A percentile compares a stretch with the other conserved stretches of the same genome.
phyloP scores from a whole-genome alignment of 75 land plant species.

The Ceratopteris richardii region DNA sequence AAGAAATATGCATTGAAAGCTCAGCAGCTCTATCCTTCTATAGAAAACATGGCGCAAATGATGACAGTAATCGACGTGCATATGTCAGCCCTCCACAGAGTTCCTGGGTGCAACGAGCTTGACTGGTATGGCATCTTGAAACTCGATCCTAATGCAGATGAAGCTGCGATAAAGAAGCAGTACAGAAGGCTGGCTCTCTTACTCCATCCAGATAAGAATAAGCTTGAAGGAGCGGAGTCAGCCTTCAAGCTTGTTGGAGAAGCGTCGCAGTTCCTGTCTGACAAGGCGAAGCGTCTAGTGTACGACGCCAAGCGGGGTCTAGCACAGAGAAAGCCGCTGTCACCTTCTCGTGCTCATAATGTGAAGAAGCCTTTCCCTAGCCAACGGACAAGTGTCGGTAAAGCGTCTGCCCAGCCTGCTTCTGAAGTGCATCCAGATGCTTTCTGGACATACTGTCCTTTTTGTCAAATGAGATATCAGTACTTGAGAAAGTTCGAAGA shows the following conservation, averaged over 20 bases:
- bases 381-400: not conserved
- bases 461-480: constrained; percentile 48
- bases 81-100: constrained; percentile 41
- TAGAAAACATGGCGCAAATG: constrained; percentile 58
- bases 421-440: constrained; percentile 15
- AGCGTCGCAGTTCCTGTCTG: constrained; percentile 57
- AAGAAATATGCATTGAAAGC: constrained; percentile 55
- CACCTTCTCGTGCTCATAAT: not conserved
- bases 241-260: constrained; percentile 92
- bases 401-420: constrained; percentile 6
- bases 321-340: constrained; percentile 4
- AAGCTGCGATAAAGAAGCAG: constrained; percentile 61
- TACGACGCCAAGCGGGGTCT: constrained; percentile 46
- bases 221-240: constrained; percentile 79
- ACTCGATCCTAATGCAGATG: constrained; percentile 57
- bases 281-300: constrained; percentile 33
- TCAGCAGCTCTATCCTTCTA: constrained; percentile 48
- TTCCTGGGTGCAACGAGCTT: constrained; percentile 31
- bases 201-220: constrained; percentile 92
- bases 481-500: constrained; percentile 38
- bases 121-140: constrained; percentile 90
- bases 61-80: constrained; percentile 75
- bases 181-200: constrained; percentile 78
- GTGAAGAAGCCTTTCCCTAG: not conserved
- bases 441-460: constrained; percentile 77